Evolutionary conservation across 768 basidiomycete genomes (phyloP).

Genomic region (Phylloporus sp.): DNA sequence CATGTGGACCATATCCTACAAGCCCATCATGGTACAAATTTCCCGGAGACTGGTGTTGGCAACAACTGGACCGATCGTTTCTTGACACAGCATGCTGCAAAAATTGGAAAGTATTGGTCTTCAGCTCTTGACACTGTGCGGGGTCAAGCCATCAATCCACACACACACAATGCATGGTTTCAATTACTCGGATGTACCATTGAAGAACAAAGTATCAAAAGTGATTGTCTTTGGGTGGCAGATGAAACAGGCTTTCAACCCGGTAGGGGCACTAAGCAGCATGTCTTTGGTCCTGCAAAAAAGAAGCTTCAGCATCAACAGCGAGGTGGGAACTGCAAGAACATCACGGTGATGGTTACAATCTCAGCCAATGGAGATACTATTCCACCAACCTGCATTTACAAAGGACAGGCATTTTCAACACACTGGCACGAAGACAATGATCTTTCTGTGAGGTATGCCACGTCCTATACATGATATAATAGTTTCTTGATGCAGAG

Average conservation of each 20-base stretch:
- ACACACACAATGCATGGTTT: not conserved
- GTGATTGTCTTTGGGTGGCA: slow-evolving; percentile 13
- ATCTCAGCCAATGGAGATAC: slow-evolving; percentile 41
- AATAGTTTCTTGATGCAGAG: slow-evolving; percentile 17
- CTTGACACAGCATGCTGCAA: too few relatives aligned
- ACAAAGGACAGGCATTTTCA: slow-evolving; percentile 25
- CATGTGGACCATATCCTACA: too few relatives aligned
- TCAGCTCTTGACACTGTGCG: not conserved
- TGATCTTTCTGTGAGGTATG: slow-evolving; percentile 12
- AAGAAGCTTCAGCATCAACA: slow-evolving; percentile 19
- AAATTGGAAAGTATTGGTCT: not conserved
- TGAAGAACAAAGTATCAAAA: not conserved
- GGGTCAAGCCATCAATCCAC: not conserved
- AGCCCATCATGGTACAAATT: too few relatives aligned
- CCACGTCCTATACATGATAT: not conserved
- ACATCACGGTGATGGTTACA: slow-evolving; percentile 31
- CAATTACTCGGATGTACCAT: not conserved
- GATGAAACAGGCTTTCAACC: slow-evolving; percentile 18
- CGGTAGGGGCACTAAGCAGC: not conserved
- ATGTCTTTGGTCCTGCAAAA: slow-evolving; percentile 5
- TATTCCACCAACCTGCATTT: slow-evolving; percentile 34
- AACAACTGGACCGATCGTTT: too few relatives aligned
- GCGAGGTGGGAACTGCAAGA: slow-evolving; percentile 17
- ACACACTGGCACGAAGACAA: slow-evolving; percentile 22
- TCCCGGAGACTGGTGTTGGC: too few relatives aligned